These are phyloP conservation scores for Yarrowia sp. DNA, from an alignment of 805 yeast genomes.

Conservation along the genomic window DNA sequence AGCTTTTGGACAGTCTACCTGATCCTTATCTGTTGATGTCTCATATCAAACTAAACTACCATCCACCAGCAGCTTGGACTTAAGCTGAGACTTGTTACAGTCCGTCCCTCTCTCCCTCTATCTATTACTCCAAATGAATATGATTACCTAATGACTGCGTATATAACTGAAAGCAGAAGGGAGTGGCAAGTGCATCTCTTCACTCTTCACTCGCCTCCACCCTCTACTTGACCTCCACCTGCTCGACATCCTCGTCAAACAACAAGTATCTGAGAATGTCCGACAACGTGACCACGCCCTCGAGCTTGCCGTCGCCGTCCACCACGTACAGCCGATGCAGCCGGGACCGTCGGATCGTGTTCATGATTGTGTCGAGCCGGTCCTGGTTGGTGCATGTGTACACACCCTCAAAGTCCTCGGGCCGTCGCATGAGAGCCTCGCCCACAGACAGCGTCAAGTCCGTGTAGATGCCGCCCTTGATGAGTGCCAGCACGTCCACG, in stretches of 20 bases:
- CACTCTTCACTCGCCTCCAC: background rate
- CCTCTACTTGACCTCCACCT: slow-evolving; percentile 2
- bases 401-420: slow-evolving; percentile 97
- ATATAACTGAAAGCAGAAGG: too few species aligned
- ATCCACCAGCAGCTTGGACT: too few species aligned
- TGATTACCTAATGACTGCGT: slow-evolving; percentile 8
- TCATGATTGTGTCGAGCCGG: slow-evolving; percentile 85
- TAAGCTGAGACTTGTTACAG: too few species aligned
- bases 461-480: slow-evolving; percentile 92
- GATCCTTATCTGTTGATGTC: too few species aligned
- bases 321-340: slow-evolving; percentile 92
- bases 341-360: slow-evolving; percentile 88
- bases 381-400: slow-evolving; percentile 92
- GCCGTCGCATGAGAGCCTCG: slow-evolving; percentile 89
- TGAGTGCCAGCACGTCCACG: slow-evolving; percentile 88
- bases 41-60: too few species aligned
- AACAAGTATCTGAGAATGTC: slow-evolving; percentile 87
- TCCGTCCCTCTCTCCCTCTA: too few species aligned
- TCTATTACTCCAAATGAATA: slow-evolving; percentile 2
- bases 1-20: too few species aligned
- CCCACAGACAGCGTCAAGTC: slow-evolving; percentile 92
- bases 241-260: slow-evolving; percentile 51
- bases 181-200: too few species aligned
- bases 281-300: slow-evolving; percentile 87
- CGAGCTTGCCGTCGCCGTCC: slow-evolving; percentile 76